Percentiles rank a stretch among this genome's conserved stretches.
Conservation (phyloP, 1,284 basidiomycete species). For the Heliocybe sulcata region DNA sequence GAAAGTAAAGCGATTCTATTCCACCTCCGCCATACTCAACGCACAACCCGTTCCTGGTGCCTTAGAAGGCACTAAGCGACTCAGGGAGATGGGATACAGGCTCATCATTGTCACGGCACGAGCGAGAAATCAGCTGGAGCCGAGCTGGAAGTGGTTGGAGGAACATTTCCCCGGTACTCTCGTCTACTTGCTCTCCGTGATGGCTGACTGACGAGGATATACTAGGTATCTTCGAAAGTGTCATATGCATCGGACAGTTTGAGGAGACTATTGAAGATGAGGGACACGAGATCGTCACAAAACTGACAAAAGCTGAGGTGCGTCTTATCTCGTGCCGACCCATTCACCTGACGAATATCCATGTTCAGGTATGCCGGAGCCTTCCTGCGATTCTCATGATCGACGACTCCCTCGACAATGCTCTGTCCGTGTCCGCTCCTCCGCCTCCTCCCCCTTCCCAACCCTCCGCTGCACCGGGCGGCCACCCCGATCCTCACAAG, state of each 20-base stretch:
- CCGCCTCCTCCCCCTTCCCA: not conserved
- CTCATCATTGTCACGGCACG: conserved; percentile 75
- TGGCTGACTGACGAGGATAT: not conserved
- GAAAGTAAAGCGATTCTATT: conserved; percentile 60
- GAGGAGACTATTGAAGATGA: conserved; percentile 37
- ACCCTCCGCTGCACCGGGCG: conserved; percentile 8
- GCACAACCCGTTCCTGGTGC: conserved; percentile 59
- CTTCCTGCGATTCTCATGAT: conserved; percentile 61
- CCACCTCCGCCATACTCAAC: conserved; percentile 41
- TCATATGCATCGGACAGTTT: conserved; percentile 76
- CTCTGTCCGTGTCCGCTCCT: conserved; percentile 33
- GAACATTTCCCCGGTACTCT: conserved; percentile 53
- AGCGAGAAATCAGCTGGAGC: conserved; percentile 44
- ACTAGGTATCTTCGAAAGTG: conserved; percentile 53
- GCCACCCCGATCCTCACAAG: not conserved
- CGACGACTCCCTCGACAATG: conserved; percentile 78
- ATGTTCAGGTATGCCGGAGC: conserved; percentile 49
- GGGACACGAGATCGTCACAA: conserved; percentile 45
- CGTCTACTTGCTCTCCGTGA: not conserved
- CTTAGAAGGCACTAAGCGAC: conserved; percentile 44
- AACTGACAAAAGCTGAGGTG: conserved; percentile 66
- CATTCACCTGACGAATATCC: not conserved
- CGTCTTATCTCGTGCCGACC: conserved; percentile 7
- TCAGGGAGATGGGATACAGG: conserved; percentile 59
- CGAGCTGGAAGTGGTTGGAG: conserved; percentile 63